phyloP scores from a whole-genome alignment of 2,329 filamentous ascomycete species.

The Akanthomyces lecanii region DNA sequence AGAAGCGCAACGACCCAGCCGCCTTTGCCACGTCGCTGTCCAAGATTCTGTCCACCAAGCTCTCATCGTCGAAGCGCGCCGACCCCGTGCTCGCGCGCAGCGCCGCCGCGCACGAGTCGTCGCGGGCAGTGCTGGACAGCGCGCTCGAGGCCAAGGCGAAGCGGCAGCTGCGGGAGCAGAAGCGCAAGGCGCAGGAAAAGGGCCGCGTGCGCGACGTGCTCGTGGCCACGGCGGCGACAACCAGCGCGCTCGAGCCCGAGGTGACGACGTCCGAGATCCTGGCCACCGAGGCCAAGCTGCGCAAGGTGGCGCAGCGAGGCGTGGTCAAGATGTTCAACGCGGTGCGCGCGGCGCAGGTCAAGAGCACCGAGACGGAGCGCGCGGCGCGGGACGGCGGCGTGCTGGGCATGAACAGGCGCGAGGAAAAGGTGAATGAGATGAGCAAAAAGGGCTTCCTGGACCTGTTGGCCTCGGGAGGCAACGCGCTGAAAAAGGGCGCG shows the following conservation, averaged over 20 bases:
- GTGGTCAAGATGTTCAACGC: slow-evolving; percentile 97
- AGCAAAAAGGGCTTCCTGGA: slow-evolving; percentile 96
- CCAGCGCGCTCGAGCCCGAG: slow-evolving; percentile 31
- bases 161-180: slow-evolving; percentile 74
- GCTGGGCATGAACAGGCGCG: slow-evolving; percentile 72
- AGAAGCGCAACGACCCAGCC: slow-evolving; percentile 86
- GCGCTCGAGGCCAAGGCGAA: slow-evolving; percentile 79
- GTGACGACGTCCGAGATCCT: slow-evolving; percentile 51
- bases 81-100: slow-evolving; percentile 92
- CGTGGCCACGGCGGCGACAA: slow-evolving; percentile 53
- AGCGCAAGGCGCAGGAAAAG: slow-evolving; percentile 74
- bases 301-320: slow-evolving; percentile 86
- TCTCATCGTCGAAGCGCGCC: slow-evolving; percentile 72
- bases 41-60: slow-evolving; percentile 87
- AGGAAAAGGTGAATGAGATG: slow-evolving; percentile 92
- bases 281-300: slow-evolving; percentile 73
- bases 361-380: slow-evolving; percentile 72
- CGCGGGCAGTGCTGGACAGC: slow-evolving; percentile 67
- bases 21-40: slow-evolving; percentile 91
- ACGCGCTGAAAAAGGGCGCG: slow-evolving; percentile 53
- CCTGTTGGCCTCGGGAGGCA: slow-evolving; percentile 67
- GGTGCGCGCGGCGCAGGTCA: slow-evolving; percentile 85
- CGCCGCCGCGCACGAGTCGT: slow-evolving; percentile 66
- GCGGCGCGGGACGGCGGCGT: slow-evolving; percentile 67
- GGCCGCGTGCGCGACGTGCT: slow-evolving; percentile 86